These are phyloP conservation scores for Fusarium haematococcum DNA, from an alignment of 2,329 filamentous ascomycete genomes.

Conservation along the genomic window DNA sequence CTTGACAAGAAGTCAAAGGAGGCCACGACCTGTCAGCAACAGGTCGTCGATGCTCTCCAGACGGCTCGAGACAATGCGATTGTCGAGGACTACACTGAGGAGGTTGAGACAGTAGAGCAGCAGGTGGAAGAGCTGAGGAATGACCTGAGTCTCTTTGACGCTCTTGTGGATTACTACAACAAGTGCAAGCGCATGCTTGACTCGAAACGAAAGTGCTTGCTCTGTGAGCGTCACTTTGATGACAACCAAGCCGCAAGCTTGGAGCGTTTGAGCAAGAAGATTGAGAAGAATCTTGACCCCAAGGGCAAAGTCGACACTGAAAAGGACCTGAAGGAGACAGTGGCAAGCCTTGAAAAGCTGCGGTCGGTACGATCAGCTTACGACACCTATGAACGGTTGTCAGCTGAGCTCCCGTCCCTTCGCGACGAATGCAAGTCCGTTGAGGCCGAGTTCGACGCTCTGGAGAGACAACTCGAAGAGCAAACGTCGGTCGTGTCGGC, in stretches of 20 bases:
- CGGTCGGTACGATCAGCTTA: constrained; percentile 74
- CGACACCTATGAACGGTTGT: constrained; percentile 79
- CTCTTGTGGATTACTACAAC: constrained; percentile 77
- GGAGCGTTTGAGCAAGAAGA: constrained; percentile 73
- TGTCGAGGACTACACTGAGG: constrained; percentile 66
- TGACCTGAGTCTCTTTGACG: constrained; percentile 76
- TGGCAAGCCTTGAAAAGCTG: constrained; percentile 67
- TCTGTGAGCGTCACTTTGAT: constrained; percentile 79
- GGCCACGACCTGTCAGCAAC: constrained; percentile 69
- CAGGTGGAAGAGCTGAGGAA: constrained; percentile 72
- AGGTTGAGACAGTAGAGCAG: constrained; percentile 63
- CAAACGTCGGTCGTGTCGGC: constrained; percentile 75
- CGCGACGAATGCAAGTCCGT: constrained; percentile 72
- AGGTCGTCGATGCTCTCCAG: constrained; percentile 63
- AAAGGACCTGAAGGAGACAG: constrained; percentile 65
- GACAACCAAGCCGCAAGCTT: constrained; percentile 67
- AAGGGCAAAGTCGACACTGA: constrained; percentile 72
- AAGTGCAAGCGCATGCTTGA: constrained; percentile 75
- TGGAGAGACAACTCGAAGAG: constrained; percentile 73
- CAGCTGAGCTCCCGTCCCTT: constrained; percentile 76
- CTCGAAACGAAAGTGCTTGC: constrained; percentile 77
- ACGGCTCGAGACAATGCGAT: constrained; percentile 56
- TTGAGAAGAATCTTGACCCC: constrained; percentile 73
- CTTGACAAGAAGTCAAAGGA: constrained; percentile 74
- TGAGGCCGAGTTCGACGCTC: constrained; percentile 70